phyloP scores from a whole-genome alignment of 495 filamentous ascomycete genomes.

The Thozetella sp. region DNA sequence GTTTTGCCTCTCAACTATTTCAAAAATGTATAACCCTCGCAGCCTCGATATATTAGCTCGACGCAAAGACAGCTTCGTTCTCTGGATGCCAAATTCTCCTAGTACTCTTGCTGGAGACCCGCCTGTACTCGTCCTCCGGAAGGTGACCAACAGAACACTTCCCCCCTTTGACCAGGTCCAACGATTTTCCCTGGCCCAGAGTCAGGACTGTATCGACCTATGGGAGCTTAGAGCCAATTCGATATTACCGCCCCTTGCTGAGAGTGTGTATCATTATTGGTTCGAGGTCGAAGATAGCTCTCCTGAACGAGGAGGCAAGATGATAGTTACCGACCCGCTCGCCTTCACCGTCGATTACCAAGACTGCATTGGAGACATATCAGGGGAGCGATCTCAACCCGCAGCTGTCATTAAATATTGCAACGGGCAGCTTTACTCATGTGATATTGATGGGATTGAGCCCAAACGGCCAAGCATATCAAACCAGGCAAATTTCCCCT shows the following conservation, averaged over 20 bases:
- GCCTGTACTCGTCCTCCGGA: constrained; percentile 17
- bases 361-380: neutral
- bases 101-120: neutral
- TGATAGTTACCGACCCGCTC: constrained; percentile 25
- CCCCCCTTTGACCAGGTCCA: constrained; percentile 10
- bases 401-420: constrained; percentile 25
- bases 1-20: no score
- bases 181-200: constrained; percentile 6
- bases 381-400: constrained; percentile 14
- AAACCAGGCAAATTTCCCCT: constrained; percentile 16
- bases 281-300: constrained; percentile 21
- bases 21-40: no score
- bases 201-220: constrained; percentile 12
- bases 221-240: constrained; percentile 20
- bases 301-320: neutral
- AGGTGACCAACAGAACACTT: neutral
- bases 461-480: constrained; percentile 8
- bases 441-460: constrained; percentile 24
- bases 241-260: constrained; percentile 14
- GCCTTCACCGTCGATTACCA: constrained; percentile 28
- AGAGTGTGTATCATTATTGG: constrained; percentile 28
- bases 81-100: constrained; percentile 21
- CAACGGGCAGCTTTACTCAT: constrained; percentile 24
- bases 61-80: constrained; percentile 20
- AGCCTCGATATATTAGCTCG: constrained; percentile 25